Evolutionary conservation across 139 green algal species (phyloP), one percentile per base, ranked within the genome.

Genomic region (Asterochloris erici): DNA sequence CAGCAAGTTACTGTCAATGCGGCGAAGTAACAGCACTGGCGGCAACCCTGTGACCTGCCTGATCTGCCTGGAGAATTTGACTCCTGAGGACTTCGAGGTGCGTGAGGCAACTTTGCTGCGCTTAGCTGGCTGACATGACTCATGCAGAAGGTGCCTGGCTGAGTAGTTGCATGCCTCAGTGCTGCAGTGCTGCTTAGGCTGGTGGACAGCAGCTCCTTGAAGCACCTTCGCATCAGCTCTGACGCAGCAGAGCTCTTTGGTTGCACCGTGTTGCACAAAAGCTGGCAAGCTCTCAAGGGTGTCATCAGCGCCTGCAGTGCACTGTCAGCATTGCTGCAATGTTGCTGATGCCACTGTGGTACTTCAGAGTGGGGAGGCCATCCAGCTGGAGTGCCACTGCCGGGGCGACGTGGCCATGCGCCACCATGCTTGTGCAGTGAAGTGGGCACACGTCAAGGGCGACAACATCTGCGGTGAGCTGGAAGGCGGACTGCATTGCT

Each of bases 21-120:
- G 60, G 11, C 24, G 60, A 21, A 80, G 11, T 54, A 54, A 54
- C 66, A 71, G 66, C 66, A 23, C 19, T 23, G 66, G 66, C 17
- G 66, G 66, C 19, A 21, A 71, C 19, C 19, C 66, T 27, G 77
- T 61, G 14, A 82, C 92, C 28, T 96, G 93, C 86, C 84, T 97
- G 24, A 97, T 97, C 74, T 97, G 93, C 86, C 77, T 97, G 69
- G 93, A 97, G 68, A 85, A 90, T 24, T 83, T 97, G 13, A 89
- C 82, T 0, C 84, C 86, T 23, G 85, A 94, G 27, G 87, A 91
- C 23, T 91, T 89, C 73, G 70, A 81, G 85, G 81, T 82, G 54
- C 62, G 70, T 0, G 66, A 71, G 10, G 66, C 66, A 71, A 54
- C 38, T 54, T 26, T 71, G 66, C 66, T 26, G 66, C 66, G 66